Evolutionary conservation across 2,329 filamentous ascomycete species (phyloP).

Genomic region (Mycosphaerella sp.): DNA sequence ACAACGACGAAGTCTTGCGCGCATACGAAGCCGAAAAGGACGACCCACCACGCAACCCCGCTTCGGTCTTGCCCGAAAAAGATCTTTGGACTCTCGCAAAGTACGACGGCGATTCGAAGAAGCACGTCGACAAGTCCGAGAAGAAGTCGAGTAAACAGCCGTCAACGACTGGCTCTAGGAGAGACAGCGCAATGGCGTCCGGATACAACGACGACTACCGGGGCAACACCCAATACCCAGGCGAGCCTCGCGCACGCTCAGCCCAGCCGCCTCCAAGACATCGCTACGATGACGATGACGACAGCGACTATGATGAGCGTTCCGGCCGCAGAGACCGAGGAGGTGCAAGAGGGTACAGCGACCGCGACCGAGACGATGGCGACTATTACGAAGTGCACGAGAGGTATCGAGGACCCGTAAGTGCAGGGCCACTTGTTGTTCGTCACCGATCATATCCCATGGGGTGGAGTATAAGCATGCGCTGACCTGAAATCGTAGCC

Average conservation of each 20-base stretch:
- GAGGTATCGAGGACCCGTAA: conserved; percentile 31
- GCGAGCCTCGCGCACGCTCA: conserved; percentile 23
- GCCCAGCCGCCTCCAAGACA: conserved; percentile 24
- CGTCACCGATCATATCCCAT: conserved; percentile 13
- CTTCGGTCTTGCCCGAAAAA: conserved; percentile 18
- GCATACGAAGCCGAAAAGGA: conserved; percentile 30
- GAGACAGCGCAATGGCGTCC: conserved; percentile 25
- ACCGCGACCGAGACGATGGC: conserved; percentile 22
- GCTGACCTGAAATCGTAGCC: conserved; percentile 23
- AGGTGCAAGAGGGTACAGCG: conserved; percentile 25
- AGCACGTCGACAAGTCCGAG: background rate
- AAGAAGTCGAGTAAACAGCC: conserved; percentile 4
- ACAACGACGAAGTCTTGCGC: conserved; percentile 22
- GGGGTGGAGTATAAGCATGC: conserved; percentile 2
- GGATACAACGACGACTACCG: conserved; percentile 26
- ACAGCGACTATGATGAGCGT: conserved; percentile 32
- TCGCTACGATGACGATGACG: conserved; percentile 27
- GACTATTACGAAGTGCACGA: conserved; percentile 30
- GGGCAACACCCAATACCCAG: conserved; percentile 15
- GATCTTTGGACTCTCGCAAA: conserved; percentile 15
- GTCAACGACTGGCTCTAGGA: conserved; percentile 10
- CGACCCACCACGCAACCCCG: conserved; percentile 27
- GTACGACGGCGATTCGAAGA: background rate
- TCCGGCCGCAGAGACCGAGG: conserved; percentile 20
- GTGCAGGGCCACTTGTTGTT: conserved; percentile 28